phyloP scores from a whole-genome alignment of 305 asterid species.

The Fraxinus albicans region DNA sequence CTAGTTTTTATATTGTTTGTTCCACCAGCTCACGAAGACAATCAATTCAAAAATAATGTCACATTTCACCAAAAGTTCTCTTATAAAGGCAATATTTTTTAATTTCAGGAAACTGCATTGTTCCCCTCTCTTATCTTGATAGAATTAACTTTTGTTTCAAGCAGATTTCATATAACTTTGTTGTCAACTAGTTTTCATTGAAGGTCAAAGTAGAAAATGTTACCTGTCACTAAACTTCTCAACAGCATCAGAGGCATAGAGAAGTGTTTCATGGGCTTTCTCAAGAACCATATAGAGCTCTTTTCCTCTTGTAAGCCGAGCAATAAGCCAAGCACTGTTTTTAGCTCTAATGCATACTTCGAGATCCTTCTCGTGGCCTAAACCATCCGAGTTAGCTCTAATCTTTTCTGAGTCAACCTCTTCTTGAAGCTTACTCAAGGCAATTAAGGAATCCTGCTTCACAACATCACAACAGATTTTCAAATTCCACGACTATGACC shows the following conservation, averaged over 20 bases:
- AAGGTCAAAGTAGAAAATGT: constrained; percentile 15
- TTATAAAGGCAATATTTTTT: background rate
- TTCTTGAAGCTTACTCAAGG: constrained; percentile 75
- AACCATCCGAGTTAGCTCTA: constrained; percentile 51
- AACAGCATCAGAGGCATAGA: constrained; percentile 81
- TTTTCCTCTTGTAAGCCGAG: constrained; percentile 73
- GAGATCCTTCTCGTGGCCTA: constrained; percentile 61
- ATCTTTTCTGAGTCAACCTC: constrained; percentile 78
- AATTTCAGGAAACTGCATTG: background rate
- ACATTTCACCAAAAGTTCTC: background rate
- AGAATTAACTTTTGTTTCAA: constrained; percentile 2
- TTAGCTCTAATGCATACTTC: constrained; percentile 82
- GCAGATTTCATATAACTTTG: background rate
- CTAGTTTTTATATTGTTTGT: background rate
- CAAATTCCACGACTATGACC: constrained; percentile 9
- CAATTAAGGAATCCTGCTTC: constrained; percentile 76
- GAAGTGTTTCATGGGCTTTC: constrained; percentile 93
- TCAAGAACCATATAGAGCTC: constrained; percentile 96
- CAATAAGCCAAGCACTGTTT: constrained; percentile 94
- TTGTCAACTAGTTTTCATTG: constrained; percentile 4
- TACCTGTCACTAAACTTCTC: constrained; percentile 95
- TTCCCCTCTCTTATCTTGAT: background rate
- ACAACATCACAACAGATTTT: constrained; percentile 20
- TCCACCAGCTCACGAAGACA: background rate
- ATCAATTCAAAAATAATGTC: background rate